phyloP scores from a whole-genome alignment of 768 basidiomycete species.

The Kwoniella sp. region DNA sequence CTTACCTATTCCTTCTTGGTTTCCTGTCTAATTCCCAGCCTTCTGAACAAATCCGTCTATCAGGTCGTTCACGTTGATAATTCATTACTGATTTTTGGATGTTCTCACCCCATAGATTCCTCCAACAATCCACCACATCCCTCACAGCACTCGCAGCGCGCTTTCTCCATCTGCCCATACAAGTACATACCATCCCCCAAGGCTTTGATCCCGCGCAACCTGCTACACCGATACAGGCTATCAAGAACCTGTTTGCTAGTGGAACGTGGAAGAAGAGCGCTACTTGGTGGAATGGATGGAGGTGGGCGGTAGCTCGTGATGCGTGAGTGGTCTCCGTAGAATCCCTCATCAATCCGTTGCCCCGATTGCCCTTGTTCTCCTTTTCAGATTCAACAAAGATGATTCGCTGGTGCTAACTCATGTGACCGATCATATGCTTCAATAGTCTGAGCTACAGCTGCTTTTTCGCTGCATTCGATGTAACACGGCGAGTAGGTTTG shows the following conservation, averaged over 20 bases:
- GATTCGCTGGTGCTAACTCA: too few relatives aligned
- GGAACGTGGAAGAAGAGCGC: slow-evolving; percentile 40
- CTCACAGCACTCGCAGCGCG: slow-evolving; percentile 29
- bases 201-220: slow-evolving; percentile 14
- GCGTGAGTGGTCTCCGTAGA: slow-evolving; percentile 49
- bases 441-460: slow-evolving; percentile 47
- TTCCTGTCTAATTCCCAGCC: too few relatives aligned
- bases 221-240: slow-evolving; percentile 36
- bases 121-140: slow-evolving; percentile 38
- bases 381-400: too few relatives aligned
- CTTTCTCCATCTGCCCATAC: slow-evolving; percentile 28
- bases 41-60: too few relatives aligned
- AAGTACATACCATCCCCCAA: slow-evolving; percentile 9
- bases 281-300: slow-evolving; percentile 53
- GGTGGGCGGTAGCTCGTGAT: slow-evolving; percentile 50
- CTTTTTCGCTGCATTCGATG: slow-evolving; percentile 54
- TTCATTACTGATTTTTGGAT: too few relatives aligned
- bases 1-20: too few relatives aligned
- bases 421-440: too few relatives aligned
- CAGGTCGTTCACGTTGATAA: too few relatives aligned
- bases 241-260: slow-evolving; percentile 38
- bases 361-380: too few relatives aligned
- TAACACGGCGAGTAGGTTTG: slow-evolving; percentile 45
- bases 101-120: slow-evolving; percentile 22
- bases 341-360: too few relatives aligned